Evolutionary conservation across 352 stramenopile species (phyloP), one percentile per base, ranked within the genome.

Genomic region (Globisporangium sylvaticum): DNA sequence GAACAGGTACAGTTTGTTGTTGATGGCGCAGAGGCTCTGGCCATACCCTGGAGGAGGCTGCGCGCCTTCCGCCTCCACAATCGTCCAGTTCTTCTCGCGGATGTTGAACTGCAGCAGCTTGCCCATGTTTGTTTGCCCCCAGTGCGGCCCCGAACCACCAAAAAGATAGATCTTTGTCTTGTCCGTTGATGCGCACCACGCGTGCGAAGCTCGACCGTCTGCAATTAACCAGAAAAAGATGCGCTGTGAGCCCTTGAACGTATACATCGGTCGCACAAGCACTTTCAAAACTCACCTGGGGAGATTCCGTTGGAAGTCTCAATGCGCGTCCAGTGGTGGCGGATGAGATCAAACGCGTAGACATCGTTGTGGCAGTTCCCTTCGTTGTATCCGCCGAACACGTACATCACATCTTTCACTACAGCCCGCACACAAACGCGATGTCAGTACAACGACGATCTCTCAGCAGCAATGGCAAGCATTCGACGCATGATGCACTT

Each of bases 111-210:
- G 81, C 31, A 92, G 75, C 61, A 94, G 67, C 66, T 94, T 94
- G 59, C 86, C 84, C 86, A 94, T 94, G 72, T 94, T 94, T 8
- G 84, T 94, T 65, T 94, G 86, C 10, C 86, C 86, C 86, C 86
- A 94, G 67, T 92, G 86, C 31, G 86, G 86, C 0, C 86, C 84
- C 2, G 84, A 92, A 32, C 86, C 86, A 48, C 86, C 86, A 48
- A 91, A 94, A 2, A 92, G 65, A 62, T 92, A 94, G 22, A 94
- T 70, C 57, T 91, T 91, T 1, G 80, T 87, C 64, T 90, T 73
- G 66, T 94, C 87, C 18, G 78, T 81, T 2, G 87, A 92, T 5
- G 71, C 76, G 53, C 87, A 94, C 80, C 80, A 92, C 27, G 87
- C 81, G 53, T 94, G 87, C 0, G 84, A 92, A 2, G 86, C 84